These are phyloP conservation scores for Bifiguratus adelaidae DNA, from an alignment of 192 early-diverging fungal genomes.

Conservation along the genomic window DNA sequence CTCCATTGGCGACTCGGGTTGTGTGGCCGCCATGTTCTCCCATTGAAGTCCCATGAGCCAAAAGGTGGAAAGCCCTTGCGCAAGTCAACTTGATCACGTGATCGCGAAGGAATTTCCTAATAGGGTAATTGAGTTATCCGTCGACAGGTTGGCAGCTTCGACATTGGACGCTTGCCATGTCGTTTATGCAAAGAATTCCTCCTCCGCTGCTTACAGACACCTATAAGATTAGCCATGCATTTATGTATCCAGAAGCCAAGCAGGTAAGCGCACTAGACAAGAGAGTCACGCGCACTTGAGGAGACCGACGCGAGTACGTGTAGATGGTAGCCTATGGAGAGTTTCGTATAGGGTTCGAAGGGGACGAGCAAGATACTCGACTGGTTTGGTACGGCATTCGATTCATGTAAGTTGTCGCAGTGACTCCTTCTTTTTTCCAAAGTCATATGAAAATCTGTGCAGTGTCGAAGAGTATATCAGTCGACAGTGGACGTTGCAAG, in stretches of 20 bases:
- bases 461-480: conserved; percentile 63
- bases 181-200: conserved; percentile 39
- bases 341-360: conserved; percentile 57
- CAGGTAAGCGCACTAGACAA: too few relatives aligned
- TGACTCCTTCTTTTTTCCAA: not conserved
- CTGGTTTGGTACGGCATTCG: conserved; percentile 78
- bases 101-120: too few relatives aligned
- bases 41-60: too few relatives aligned
- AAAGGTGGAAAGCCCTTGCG: too few relatives aligned
- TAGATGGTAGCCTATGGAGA: conserved; percentile 77
- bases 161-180: too few relatives aligned
- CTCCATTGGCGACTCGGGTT: not conserved
- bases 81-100: too few relatives aligned
- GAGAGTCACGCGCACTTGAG: too few relatives aligned
- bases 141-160: too few relatives aligned
- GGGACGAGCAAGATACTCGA: conserved; percentile 56
- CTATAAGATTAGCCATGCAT: conserved; percentile 73
- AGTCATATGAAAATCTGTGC: not conserved
- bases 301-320: too few relatives aligned
- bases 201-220: conserved; percentile 68
- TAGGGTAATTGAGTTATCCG: too few relatives aligned
- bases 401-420: conserved; percentile 42
- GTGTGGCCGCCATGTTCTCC: too few relatives aligned
- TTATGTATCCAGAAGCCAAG: conserved; percentile 61
- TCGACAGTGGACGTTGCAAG: conserved; percentile 52